These are phyloP conservation scores for Cutaneotrichosporon cyanovorans DNA, from an alignment of 1,284 basidiomycete genomes.

Conservation along the genomic window DNA sequence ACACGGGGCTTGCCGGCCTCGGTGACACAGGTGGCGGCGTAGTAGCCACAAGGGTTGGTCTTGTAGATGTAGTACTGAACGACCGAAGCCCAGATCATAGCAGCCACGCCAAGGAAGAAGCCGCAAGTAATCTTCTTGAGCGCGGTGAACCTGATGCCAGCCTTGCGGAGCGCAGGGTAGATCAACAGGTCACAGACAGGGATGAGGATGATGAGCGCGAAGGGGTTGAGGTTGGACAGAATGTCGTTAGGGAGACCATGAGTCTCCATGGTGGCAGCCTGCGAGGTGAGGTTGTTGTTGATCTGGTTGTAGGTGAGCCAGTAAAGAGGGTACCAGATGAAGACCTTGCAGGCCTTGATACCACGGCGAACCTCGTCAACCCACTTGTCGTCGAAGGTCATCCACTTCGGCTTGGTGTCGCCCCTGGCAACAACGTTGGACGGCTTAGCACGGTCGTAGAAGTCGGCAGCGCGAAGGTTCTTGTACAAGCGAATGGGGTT, in stretches of 20 bases:
- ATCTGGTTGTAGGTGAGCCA: slow-evolving; percentile 41
- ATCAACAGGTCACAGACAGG: slow-evolving; percentile 47
- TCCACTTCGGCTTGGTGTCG: slow-evolving; percentile 34
- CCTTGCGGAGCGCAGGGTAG: slow-evolving; percentile 46
- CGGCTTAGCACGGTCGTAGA: slow-evolving; percentile 48
- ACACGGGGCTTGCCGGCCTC: slow-evolving; percentile 8
- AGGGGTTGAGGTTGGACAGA: slow-evolving; percentile 48
- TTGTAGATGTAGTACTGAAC: slow-evolving; percentile 49
- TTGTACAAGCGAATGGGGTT: not conserved
- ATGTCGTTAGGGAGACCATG: slow-evolving; percentile 50
- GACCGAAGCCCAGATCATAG: slow-evolving; percentile 30
- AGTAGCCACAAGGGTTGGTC: slow-evolving; percentile 45
- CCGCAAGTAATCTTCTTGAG: slow-evolving; percentile 35
- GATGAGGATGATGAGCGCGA: slow-evolving; percentile 46
- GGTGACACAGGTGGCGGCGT: slow-evolving; percentile 36
- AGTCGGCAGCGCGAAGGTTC: slow-evolving; percentile 31
- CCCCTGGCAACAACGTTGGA: slow-evolving; percentile 31
- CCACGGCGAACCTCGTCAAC: slow-evolving; percentile 48
- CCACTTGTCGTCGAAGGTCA: slow-evolving; percentile 50
- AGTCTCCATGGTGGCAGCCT: slow-evolving; percentile 45
- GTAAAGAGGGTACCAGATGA: slow-evolving; percentile 49
- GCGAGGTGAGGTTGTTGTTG: slow-evolving; percentile 28
- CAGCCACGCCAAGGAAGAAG: slow-evolving; percentile 30
- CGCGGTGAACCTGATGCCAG: slow-evolving; percentile 36
- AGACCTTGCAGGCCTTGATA: slow-evolving; percentile 48